Evolutionary conservation across 768 basidiomycete genomes (phyloP), one percentile per base, ranked within the genome.

Genomic region (Russula emetica): DNA sequence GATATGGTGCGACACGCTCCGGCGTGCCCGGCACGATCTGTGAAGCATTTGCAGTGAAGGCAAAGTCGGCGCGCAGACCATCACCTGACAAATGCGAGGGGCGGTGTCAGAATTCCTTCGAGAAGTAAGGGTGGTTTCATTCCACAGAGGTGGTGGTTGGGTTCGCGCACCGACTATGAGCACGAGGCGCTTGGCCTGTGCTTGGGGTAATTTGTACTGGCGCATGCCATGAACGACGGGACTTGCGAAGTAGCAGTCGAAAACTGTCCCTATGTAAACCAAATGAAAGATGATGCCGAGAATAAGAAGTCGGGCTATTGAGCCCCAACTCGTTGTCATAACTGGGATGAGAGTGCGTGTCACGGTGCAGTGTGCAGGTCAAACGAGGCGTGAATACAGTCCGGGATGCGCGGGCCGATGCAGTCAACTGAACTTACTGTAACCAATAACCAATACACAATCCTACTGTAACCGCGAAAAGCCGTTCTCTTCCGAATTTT

Each of bases 201-300:
- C 78, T 5, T 69, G 66, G 10, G 73, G 73, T 2, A 79, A 71
- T 3, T 79, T 79, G 69, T 83, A 80, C 52, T 79, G 82, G 67
- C 77, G 72, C 88, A 92, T 91, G 55, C 88, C 89, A 77, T 85
- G 80, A 26, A 90, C 88, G 9, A 91, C 88, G 0, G 90, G 88
- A 68, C 85, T 89, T 28, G 84, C 88, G 72, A 94, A 94, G 73
- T 94, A 94, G 74, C 91, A 92, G 75, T 93, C 90, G 74, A 94
- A 94, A 38, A 79, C 84, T 3, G 87, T 85, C 40, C 79, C 81
- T 58, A 88, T 87, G 73, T 84, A 90, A 6, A 85, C 78, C 58
- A 89, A 72, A 71, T 94, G 91, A 70, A 92, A 92, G 44, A 86
- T 70, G 42, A 93, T 78, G 36, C 88, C 88, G 47, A 89, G 72